These are phyloP conservation scores for Rhizopus sp. DNA, from an alignment of 371 early-diverging fungal genomes.

Conservation along the genomic window DNA sequence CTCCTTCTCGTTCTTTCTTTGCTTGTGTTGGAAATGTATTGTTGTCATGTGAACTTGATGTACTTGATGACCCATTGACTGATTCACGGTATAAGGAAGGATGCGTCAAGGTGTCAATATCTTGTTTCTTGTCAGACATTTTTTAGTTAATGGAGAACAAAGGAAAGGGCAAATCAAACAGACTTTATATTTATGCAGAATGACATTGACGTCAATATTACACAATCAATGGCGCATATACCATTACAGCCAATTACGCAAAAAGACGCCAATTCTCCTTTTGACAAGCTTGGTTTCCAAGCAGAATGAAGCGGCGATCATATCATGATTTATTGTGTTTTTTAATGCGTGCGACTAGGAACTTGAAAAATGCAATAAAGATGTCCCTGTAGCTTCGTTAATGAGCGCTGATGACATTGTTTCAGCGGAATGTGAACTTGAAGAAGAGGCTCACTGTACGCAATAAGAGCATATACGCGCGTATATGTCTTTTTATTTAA, in stretches of 20 bases:
- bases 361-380: too few species aligned
- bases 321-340: too few species aligned
- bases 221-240: not conserved
- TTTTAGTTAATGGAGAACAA: not conserved
- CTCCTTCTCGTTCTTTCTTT: slow-evolving; percentile 19
- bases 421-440: too few species aligned
- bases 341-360: too few species aligned
- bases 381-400: too few species aligned
- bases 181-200: not conserved
- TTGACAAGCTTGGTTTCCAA: not conserved
- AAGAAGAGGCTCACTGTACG: too few species aligned
- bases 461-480: too few species aligned
- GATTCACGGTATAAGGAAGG: slow-evolving; percentile 23
- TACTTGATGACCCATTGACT: slow-evolving; percentile 9
- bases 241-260: not conserved
- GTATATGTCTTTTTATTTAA: too few species aligned
- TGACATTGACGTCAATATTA: not conserved
- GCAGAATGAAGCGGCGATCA: too few species aligned
- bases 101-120: slow-evolving; percentile 20
- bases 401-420: too few species aligned
- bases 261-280: not conserved
- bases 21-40: not conserved
- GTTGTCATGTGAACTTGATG: not conserved
- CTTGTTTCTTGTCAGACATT: slow-evolving; percentile 11
- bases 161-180: not conserved